phyloP scores from a whole-genome alignment of 768 basidiomycete species.

The Fomitopsis serialis region DNA sequence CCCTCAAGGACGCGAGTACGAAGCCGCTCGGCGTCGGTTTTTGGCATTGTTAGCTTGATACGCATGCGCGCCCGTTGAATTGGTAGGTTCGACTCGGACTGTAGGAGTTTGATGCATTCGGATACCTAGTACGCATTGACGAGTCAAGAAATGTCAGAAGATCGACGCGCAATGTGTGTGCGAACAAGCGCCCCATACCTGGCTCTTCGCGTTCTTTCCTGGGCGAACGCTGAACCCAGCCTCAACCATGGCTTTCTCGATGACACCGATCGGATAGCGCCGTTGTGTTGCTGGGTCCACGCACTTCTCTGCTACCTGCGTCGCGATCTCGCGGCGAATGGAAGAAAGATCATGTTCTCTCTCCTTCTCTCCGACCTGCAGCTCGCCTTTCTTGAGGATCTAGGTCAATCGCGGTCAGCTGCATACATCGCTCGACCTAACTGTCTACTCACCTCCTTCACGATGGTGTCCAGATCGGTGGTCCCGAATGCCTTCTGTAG shows the following conservation, averaged over 20 bases:
- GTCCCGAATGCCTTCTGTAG: constrained; percentile 91
- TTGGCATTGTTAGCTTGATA: constrained; percentile 74
- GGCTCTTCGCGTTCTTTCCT: constrained; percentile 90
- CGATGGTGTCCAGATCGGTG: constrained; percentile 60
- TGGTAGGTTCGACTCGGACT: constrained; percentile 78
- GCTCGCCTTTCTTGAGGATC: constrained; percentile 94
- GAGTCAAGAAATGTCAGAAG: not conserved
- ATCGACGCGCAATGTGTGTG: not conserved
- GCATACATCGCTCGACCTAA: not conserved
- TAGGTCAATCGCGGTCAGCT: constrained; percentile 22
- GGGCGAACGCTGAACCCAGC: constrained; percentile 88
- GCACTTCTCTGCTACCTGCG: constrained; percentile 90
- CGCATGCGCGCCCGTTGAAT: constrained; percentile 95
- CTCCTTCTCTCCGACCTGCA: constrained; percentile 97
- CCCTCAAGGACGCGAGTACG: constrained; percentile 66
- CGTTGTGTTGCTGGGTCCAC: constrained; percentile 88
- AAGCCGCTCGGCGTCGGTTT: constrained; percentile 56
- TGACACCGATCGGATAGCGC: constrained; percentile 91
- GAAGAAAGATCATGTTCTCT: constrained; percentile 85
- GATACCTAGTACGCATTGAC: constrained; percentile 53
- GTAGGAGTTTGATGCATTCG: constrained; percentile 81
- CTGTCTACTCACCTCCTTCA: constrained; percentile 61
- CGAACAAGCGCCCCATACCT: constrained; percentile 42
- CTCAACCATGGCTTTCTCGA: constrained; percentile 97
- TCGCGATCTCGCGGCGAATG: constrained; percentile 85